Conservation (phyloP, 257 asterid genomes). For the Scutellaria galericulata region DNA sequence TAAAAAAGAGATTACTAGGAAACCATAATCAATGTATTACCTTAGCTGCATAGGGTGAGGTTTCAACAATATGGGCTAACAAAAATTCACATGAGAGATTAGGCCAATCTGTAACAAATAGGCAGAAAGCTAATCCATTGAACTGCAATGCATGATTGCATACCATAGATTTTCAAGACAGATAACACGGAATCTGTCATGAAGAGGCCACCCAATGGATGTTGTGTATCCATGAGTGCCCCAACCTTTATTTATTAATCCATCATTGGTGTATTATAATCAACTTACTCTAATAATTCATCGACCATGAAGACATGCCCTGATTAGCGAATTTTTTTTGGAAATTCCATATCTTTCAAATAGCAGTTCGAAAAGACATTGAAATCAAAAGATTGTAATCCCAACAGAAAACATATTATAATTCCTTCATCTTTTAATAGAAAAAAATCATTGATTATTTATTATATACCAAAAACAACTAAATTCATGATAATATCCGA, state of each 20-base stretch:
- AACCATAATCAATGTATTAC: constrained; percentile 41
- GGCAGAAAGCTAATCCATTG: constrained; percentile 19
- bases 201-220: constrained; percentile 54
- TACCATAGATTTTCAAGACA: constrained; percentile 79
- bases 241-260: constrained; percentile 48
- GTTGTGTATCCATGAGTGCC: constrained; percentile 71
- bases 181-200: constrained; percentile 56
- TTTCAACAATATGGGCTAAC: constrained; percentile 69
- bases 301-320: no score
- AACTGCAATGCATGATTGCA: background rate
- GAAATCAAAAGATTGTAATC: no score
- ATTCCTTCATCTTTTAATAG: no score
- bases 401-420: no score
- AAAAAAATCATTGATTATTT: no score
- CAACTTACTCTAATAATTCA: no score
- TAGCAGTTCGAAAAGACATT: no score
- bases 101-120: background rate
- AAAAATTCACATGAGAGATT: constrained; percentile 34
- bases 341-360: no score
- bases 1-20: background rate
- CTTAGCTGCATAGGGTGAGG: constrained; percentile 60
- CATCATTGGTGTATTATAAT: constrained; percentile 54
- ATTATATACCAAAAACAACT: no score
- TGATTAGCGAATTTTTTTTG: no score
- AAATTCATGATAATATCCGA: no score